phyloP scores from a whole-genome alignment of 202 grass and related monocot species.

The Eragrostis tef region DNA sequence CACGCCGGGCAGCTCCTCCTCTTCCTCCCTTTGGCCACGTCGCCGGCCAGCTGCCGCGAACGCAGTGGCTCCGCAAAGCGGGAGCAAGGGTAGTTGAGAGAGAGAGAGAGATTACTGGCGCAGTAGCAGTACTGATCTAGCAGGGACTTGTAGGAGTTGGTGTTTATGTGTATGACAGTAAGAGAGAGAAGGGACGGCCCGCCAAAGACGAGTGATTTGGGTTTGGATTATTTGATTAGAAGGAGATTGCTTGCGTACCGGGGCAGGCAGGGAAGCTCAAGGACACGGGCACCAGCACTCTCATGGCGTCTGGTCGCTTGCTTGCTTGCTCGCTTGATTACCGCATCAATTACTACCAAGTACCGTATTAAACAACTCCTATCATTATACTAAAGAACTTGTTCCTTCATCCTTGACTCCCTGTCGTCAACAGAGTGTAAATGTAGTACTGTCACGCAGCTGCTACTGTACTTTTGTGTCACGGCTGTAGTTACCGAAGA shows the following conservation, averaged over 20 bases:
- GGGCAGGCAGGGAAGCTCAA: background rate
- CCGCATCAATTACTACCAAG: background rate
- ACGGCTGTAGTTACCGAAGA: background rate
- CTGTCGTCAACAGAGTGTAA: background rate
- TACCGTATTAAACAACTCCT: background rate
- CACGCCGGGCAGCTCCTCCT: conserved; percentile 25
- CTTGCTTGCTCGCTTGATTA: background rate
- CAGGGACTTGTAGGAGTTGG: conserved; percentile 12
- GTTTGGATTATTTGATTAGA: background rate
- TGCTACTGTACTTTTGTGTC: background rate
- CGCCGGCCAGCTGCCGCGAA: conserved; percentile 17
- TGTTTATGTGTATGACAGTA: background rate
- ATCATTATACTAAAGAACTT: background rate
- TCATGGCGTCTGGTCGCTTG: background rate
- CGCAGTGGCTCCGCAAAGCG: conserved; percentile 44
- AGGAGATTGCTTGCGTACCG: background rate
- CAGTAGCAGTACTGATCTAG: conserved; percentile 38
- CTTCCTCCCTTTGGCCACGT: background rate
- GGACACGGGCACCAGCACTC: background rate
- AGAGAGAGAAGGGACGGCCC: conserved; percentile 15
- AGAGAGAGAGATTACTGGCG: conserved; percentile 33
- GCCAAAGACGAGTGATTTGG: conserved; percentile 20
- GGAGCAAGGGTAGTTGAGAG: conserved; percentile 8
- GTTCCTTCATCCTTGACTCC: background rate
- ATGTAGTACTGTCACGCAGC: background rate